Conservation (phyloP, 2,329 filamentous ascomycete genomes). For the Incumbomyces lentus region DNA sequence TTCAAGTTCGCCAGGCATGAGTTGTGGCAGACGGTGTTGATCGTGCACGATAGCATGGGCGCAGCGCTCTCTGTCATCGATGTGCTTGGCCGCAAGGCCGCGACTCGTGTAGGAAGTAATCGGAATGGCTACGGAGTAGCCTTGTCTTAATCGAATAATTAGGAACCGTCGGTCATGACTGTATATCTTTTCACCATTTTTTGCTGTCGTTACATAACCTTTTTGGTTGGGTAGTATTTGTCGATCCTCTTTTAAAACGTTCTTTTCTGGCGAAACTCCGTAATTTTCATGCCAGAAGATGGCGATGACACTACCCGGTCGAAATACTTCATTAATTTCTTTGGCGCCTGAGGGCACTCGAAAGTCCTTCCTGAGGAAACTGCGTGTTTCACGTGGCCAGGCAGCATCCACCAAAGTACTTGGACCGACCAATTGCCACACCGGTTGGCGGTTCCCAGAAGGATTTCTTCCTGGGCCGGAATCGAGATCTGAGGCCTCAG, state of each 20-base stretch:
- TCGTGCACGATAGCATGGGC: conserved; percentile 10
- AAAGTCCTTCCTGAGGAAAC: neutral
- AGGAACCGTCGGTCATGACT: conserved; percentile 4
- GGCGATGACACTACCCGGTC: neutral
- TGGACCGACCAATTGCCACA: neutral
- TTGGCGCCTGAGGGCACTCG: neutral
- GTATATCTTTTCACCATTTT: conserved; percentile 3
- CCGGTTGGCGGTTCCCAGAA: neutral
- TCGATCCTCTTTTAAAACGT: neutral
- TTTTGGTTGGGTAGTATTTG: neutral
- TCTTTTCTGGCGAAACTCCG: neutral
- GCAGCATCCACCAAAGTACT: neutral
- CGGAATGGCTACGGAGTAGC: conserved; percentile 8
- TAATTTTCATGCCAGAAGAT: conserved; percentile 2
- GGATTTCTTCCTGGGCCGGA: neutral
- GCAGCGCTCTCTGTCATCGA: neutral
- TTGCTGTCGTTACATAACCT: neutral
- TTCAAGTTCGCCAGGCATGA: neutral
- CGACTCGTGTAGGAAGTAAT: conserved; percentile 6
- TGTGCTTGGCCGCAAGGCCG: conserved; percentile 4
- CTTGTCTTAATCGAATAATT: conserved; percentile 4
- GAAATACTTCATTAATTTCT: neutral
- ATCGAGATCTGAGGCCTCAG: neutral
- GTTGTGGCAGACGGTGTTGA: neutral
- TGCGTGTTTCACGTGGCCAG: neutral